Percentiles rank a stretch among this genome's conserved stretches.
Evolutionary conservation across 2,329 filamentous ascomycete species (phyloP).

Genomic region (Dothideomycetes sp.): DNA sequence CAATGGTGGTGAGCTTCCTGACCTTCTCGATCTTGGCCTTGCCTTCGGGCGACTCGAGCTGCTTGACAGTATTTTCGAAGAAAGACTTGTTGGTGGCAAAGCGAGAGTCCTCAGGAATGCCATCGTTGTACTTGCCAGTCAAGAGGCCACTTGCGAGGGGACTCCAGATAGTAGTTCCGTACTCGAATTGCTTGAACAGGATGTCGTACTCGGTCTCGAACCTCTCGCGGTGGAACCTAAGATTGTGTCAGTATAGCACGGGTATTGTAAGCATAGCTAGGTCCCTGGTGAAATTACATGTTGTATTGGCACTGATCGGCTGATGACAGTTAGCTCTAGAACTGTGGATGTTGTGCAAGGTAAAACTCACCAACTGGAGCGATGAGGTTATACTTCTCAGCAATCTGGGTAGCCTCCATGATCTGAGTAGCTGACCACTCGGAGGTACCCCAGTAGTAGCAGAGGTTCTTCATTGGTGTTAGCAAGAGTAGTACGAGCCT

Average conservation of each 20-base stretch:
- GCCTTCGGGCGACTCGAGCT: slow-evolving; percentile 38
- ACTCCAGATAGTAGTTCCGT: slow-evolving; percentile 47
- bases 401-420: slow-evolving; percentile 44
- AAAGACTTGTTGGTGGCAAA: slow-evolving; percentile 47
- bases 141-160: slow-evolving; percentile 47
- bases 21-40: slow-evolving; percentile 48
- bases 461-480: too few relatives aligned
- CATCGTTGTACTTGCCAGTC: slow-evolving; percentile 55
- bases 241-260: too few relatives aligned
- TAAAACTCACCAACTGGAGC: slow-evolving; percentile 43
- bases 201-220: slow-evolving; percentile 52
- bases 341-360: slow-evolving; percentile 43
- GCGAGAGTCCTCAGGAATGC: slow-evolving; percentile 49
- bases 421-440: slow-evolving; percentile 52
- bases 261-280: too few relatives aligned
- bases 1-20: slow-evolving; percentile 39
- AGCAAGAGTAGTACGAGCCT: too few relatives aligned
- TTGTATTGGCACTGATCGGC: slow-evolving; percentile 7
- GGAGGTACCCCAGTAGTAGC: slow-evolving; percentile 54
- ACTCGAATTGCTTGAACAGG: slow-evolving; percentile 44
- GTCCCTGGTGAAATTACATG: too few relatives aligned
- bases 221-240: slow-evolving; percentile 49
- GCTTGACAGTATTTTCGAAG: slow-evolving; percentile 46
- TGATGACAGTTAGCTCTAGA: too few relatives aligned
- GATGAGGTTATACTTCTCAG: slow-evolving; percentile 48